phyloP scores from a whole-genome alignment of 257 asterid species.

The Nicotiana tabacum region DNA sequence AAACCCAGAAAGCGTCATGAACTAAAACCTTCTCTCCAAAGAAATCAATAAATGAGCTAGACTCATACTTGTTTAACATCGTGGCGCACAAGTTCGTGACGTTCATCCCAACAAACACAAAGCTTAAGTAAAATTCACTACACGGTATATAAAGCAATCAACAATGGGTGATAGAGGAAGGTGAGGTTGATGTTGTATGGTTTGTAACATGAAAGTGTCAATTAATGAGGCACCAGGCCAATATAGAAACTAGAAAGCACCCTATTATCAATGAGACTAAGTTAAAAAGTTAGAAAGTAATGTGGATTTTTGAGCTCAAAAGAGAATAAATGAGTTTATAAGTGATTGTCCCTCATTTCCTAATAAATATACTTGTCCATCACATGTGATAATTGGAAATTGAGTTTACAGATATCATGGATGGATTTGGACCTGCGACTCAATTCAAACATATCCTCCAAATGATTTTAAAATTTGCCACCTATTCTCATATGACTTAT shows the following conservation, averaged over 20 bases:
- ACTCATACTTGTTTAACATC: slow-evolving; percentile 13
- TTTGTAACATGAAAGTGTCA: background rate
- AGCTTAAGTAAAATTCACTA: background rate
- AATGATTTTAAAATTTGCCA: too few relatives aligned
- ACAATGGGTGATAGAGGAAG: background rate
- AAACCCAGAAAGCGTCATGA: background rate
- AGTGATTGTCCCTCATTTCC: background rate
- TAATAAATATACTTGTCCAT: background rate
- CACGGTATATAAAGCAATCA: background rate
- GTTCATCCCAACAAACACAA: slow-evolving; percentile 23
- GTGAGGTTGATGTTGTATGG: background rate
- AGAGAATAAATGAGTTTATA: background rate
- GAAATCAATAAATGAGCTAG: background rate
- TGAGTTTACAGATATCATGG: background rate
- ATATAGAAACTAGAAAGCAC: background rate
- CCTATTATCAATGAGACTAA: background rate
- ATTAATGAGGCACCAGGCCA: background rate
- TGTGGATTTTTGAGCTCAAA: background rate
- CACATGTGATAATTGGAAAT: background rate
- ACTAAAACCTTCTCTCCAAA: background rate
- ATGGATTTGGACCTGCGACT: background rate
- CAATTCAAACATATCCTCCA: background rate
- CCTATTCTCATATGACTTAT: too few relatives aligned
- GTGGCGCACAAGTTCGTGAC: slow-evolving; percentile 68
- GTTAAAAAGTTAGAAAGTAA: background rate